Evolutionary conservation across 73 alveolate species (phyloP).

Genomic region (Blepharisma stoltei): DNA sequence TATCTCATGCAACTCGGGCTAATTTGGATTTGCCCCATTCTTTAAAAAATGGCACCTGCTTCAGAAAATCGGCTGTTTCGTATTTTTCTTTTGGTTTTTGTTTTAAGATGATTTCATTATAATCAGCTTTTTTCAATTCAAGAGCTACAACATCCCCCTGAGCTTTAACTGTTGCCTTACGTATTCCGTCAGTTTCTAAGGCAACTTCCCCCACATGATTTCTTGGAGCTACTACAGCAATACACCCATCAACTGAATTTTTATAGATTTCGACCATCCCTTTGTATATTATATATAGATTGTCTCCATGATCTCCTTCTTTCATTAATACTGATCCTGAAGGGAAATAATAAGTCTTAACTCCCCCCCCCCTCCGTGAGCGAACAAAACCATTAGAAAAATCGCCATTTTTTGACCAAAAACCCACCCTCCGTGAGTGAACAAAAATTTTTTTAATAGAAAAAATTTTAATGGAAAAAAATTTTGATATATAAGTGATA

Average conservation of each 20-base stretch:
- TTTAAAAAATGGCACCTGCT: neutral
- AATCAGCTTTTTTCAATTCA: neutral
- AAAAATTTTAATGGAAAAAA: too few relatives aligned
- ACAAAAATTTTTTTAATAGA: too few relatives aligned
- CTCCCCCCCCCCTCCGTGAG: too few relatives aligned
- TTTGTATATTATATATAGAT: neutral
- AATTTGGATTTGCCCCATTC: neutral
- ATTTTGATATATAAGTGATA: too few relatives aligned
- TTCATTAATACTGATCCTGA: neutral
- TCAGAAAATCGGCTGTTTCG: neutral
- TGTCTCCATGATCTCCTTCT: conserved; percentile 8
- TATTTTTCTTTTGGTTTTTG: neutral
- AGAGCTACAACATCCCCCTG: neutral
- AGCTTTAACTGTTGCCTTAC: neutral
- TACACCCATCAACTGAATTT: neutral
- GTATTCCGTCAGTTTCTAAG: neutral
- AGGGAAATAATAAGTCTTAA: too few relatives aligned
- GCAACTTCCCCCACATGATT: neutral
- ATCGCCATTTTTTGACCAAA: too few relatives aligned
- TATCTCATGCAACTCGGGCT: neutral
- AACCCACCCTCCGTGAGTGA: too few relatives aligned
- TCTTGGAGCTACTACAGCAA: neutral
- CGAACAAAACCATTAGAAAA: too few relatives aligned
- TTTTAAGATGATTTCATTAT: neutral
- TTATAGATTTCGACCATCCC: neutral